A percentile compares a stretch with the other conserved stretches of the same genome.
These are phyloP conservation scores for Gnetum montanum DNA, from an alignment of 75 land plant species.

Conservation along the genomic window DNA sequence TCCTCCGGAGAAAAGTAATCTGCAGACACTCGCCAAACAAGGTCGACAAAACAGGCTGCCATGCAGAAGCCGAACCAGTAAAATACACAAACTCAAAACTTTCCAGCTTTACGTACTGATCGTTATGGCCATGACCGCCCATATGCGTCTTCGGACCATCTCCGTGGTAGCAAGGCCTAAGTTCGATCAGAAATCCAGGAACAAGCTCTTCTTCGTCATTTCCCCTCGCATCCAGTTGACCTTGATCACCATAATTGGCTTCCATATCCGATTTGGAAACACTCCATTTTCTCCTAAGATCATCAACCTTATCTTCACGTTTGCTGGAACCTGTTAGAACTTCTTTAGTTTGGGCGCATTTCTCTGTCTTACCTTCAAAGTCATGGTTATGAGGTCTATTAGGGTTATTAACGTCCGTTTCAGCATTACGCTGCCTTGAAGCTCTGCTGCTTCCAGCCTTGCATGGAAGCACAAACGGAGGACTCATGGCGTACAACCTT, in stretches of 20 bases:
- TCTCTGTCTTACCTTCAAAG: no score
- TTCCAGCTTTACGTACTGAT: conserved; percentile 14
- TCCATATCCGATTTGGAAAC: no score
- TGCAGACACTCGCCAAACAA: conserved; percentile 34
- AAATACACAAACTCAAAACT: conserved; percentile 41
- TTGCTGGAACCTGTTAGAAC: no score
- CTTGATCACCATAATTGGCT: no score
- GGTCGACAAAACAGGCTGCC: conserved; percentile 48
- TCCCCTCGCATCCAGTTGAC: no score
- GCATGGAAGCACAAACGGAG: conserved; percentile 4
- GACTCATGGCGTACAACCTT: conserved; percentile 4
- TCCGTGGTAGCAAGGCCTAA: conserved; percentile 3
- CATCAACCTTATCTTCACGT: no score
- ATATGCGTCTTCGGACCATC: no score
- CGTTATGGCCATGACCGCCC: not conserved
- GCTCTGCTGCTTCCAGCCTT: not conserved
- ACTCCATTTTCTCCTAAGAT: no score
- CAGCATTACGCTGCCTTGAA: not conserved
- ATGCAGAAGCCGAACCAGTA: conserved; percentile 35
- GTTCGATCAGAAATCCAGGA: conserved; percentile 5
- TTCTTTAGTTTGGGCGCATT: no score
- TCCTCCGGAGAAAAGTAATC: conserved; percentile 50
- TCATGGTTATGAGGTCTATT: no score
- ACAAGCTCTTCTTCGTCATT: not conserved
- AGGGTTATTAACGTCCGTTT: no score